Evolutionary conservation across 2,329 filamentous ascomycete genomes (phyloP).

Genomic region (Fusarium virguliforme): DNA sequence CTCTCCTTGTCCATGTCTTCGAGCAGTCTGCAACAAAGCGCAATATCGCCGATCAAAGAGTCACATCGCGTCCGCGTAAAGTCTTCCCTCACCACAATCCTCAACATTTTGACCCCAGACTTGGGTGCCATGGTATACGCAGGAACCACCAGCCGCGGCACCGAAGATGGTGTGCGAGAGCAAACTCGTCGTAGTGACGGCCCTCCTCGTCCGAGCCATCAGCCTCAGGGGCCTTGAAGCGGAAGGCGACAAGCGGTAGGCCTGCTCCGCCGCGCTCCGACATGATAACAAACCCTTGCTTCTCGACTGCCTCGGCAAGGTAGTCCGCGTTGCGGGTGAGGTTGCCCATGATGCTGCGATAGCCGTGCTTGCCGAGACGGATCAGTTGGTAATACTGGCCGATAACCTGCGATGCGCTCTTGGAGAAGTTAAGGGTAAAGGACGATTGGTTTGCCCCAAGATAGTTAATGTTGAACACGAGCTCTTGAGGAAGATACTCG

Average conservation of each 20-base stretch:
- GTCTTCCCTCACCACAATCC: slow-evolving; percentile 93
- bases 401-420: slow-evolving; percentile 93
- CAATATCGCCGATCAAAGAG: slow-evolving; percentile 82
- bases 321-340: slow-evolving; percentile 92
- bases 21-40: slow-evolving; percentile 80
- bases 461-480: slow-evolving; percentile 99
- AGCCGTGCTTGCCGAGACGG: slow-evolving; percentile 92
- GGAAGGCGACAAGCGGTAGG: slow-evolving; percentile 91
- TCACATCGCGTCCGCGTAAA: slow-evolving; percentile 89
- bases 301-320: slow-evolving; percentile 79
- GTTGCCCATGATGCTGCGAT: slow-evolving; percentile 94
- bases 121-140: slow-evolving; percentile 98
- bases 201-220: slow-evolving; percentile 60
- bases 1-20: slow-evolving; percentile 81
- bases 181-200: slow-evolving; percentile 80
- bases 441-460: slow-evolving; percentile 95
- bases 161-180: slow-evolving; percentile 87
- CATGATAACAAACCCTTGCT: slow-evolving; percentile 89
- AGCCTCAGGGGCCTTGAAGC: slow-evolving; percentile 73
- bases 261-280: slow-evolving; percentile 83
- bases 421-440: slow-evolving; percentile 98
- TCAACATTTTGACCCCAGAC: slow-evolving; percentile 91
- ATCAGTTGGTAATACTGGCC: slow-evolving; percentile 99
- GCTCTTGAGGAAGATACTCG: slow-evolving; percentile 88
- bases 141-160: slow-evolving; percentile 91